Conservation (phyloP, 768 basidiomycete species). For the Suillus placidus region DNA sequence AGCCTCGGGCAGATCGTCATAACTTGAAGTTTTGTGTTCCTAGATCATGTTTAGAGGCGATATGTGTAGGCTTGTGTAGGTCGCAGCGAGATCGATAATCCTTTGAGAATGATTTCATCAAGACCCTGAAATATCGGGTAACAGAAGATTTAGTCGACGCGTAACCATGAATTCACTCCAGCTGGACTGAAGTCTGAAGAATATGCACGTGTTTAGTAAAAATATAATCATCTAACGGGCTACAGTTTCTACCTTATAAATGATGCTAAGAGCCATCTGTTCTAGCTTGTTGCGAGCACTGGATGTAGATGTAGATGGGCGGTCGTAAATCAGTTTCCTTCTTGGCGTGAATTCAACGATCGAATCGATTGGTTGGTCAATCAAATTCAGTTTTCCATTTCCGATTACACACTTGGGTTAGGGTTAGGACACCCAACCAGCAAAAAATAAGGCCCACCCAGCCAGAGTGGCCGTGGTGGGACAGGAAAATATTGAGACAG, state of each 20-base stretch:
- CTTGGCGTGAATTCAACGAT: neutral
- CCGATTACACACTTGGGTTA: conserved; percentile 25
- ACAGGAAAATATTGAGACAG: conserved; percentile 49
- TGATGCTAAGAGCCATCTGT: neutral
- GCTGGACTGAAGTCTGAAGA: neutral
- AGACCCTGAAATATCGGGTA: neutral
- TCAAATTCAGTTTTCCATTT: neutral
- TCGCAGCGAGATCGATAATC: neutral
- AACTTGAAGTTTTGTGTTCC: neutral
- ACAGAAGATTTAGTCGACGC: neutral
- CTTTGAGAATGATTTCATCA: neutral
- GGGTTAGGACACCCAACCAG: conserved; percentile 20
- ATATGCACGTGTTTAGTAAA: neutral
- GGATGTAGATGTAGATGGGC: no score
- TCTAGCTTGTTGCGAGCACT: neutral
- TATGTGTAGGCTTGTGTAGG: neutral
- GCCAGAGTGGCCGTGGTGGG: conserved; percentile 41
- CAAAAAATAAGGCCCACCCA: conserved; percentile 37
- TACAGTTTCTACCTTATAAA: neutral
- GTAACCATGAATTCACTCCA: neutral
- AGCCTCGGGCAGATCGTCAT: neutral
- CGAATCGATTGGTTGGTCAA: neutral
- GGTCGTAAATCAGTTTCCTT: neutral
- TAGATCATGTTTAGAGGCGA: neutral
- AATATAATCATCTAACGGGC: neutral